Evolutionary conservation across 2,329 filamentous ascomycete species (phyloP).

Genomic region (Davidsoniella eucalypti): DNA sequence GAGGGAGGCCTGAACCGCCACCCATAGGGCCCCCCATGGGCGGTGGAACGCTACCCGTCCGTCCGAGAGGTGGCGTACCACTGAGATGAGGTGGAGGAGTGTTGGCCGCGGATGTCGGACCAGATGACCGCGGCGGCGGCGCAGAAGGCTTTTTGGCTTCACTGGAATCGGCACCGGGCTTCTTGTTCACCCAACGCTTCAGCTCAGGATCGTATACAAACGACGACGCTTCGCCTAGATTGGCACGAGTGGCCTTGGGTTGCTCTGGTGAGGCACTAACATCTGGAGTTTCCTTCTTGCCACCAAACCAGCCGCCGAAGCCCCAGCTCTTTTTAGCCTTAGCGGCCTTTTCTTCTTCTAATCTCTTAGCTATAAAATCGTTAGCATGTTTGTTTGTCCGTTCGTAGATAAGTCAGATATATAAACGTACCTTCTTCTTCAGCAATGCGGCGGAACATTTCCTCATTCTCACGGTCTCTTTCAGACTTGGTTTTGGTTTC

Average conservation of each 20-base stretch:
- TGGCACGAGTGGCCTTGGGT: constrained; percentile 67
- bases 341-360: constrained; percentile 26
- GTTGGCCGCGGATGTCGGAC: constrained; percentile 31
- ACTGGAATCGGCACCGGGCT: constrained; percentile 49
- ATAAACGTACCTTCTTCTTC: constrained; percentile 48
- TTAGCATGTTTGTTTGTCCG: constrained; percentile 12
- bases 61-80: constrained; percentile 19
- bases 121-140: constrained; percentile 55
- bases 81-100: constrained; percentile 33
- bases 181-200: constrained; percentile 98
- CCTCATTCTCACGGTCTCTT: constrained; percentile 64
- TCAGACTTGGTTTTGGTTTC: constrained; percentile 47
- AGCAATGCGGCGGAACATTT: constrained; percentile 71
- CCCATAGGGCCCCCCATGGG: constrained; percentile 17
- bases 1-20: background rate
- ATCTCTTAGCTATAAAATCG: constrained; percentile 38
- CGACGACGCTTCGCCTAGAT: constrained; percentile 80
- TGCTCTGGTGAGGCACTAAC: constrained; percentile 24
- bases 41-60: constrained; percentile 19
- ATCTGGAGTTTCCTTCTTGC: constrained; percentile 40
- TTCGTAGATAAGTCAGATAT: background rate
- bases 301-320: constrained; percentile 72
- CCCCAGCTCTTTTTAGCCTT: constrained; percentile 54
- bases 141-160: constrained; percentile 50
- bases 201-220: constrained; percentile 94